phyloP scores from a whole-genome alignment of 2,329 filamentous ascomycete species.

The Claviceps quebecensis region DNA sequence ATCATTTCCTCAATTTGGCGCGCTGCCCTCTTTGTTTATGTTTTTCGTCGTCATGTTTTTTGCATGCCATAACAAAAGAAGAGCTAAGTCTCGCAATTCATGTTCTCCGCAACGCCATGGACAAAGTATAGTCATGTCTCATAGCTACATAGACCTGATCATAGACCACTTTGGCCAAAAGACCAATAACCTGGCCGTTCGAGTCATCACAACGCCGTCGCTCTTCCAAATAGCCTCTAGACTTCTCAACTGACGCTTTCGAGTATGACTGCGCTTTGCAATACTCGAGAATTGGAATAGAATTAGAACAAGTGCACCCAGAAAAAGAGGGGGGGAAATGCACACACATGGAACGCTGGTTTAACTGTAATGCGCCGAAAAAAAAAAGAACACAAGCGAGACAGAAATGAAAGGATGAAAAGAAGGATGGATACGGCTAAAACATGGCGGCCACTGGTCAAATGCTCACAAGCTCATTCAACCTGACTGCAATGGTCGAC shows the following conservation, averaged over 20 bases:
- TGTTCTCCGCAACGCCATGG: background rate
- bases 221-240: slow-evolving; percentile 1
- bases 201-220: slow-evolving; percentile 7
- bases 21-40: background rate
- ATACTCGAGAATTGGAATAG: background rate
- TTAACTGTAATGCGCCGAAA: slow-evolving; percentile 8
- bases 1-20: background rate
- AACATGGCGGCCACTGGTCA: background rate
- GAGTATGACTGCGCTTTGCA: background rate
- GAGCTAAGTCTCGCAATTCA: background rate
- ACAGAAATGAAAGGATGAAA: background rate
- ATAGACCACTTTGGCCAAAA: background rate
- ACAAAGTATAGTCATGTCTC: slow-evolving; percentile 1
- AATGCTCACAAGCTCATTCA: slow-evolving; percentile 1
- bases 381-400: background rate
- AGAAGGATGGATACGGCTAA: background rate
- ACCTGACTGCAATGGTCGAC: background rate
- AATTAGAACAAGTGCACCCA: background rate
- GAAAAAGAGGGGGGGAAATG: slow-evolving; percentile 1
- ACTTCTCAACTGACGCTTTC: slow-evolving; percentile 14
- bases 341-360: slow-evolving; percentile 4
- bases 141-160: background rate
- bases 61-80: background rate
- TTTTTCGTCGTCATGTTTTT: background rate
- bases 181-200: background rate